Evolutionary conservation across 208 protist genomes (phyloP), one percentile per base, ranked within the genome.

Genomic region (Strigomonas culicis): DNA sequence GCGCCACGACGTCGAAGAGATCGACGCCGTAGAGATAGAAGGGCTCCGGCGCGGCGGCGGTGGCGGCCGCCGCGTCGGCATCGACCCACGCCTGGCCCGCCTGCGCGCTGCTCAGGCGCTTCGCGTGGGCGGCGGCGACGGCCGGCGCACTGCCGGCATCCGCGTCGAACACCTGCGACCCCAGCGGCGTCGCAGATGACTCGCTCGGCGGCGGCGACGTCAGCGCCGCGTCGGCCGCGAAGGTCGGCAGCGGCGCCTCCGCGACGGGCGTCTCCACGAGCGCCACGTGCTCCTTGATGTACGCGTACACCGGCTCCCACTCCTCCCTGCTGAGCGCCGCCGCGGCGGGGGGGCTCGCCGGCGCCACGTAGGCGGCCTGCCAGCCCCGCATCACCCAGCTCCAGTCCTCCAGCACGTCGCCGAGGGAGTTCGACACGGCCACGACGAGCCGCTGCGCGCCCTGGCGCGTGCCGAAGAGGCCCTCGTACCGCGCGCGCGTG

Each of bases 401-500:
- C 68, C 68, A 73, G 56, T 78, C 72, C 10, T 24, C 58, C 21
- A 78, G 50, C n/a, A 78, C 74, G n/a, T 70, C 62, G 25, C n/a
- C 49, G 6, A 66, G 53, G 24, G 31, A 52, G 24, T 50, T n/a
- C 3, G 67, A 59, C n/a, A 70, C 65, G 30, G 79, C 79, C 19
- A 84, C 44, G 8, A 84, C 74, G 43, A 59, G n/a, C 25, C 65
- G 72, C 25, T 51, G 13, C 27, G 31, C 17, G 3, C 22, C 36
- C 21, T 19, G 1, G 22, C 13, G 1, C 1, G 6, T 17, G 46
- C 31, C 30, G 46, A 2, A 24, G 21, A 28, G n/a, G 59, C 15
- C 59, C 1, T 27, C 41, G n/a, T 36, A 30, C 0, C 53, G 30
- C 4, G 57, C 68, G 30, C 47, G 57, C 21, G 66, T 56, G 24